A percentile compares a stretch with the other conserved stretches of the same genome.
These are phyloP conservation scores for Forsythia viridissima DNA, from an alignment of 257 asterid species.

Conservation along the genomic window DNA sequence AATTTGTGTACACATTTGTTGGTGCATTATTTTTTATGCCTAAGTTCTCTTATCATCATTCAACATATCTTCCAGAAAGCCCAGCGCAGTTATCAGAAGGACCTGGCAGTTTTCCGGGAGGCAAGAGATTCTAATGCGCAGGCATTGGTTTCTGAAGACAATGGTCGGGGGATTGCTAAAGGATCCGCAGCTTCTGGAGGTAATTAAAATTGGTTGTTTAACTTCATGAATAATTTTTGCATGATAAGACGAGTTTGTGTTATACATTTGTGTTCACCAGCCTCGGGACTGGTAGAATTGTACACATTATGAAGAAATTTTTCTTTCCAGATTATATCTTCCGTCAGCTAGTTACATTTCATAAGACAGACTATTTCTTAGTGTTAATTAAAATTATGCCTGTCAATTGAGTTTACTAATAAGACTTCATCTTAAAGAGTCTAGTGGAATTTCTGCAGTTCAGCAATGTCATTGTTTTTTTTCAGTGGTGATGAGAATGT, in stretches of 20 bases:
- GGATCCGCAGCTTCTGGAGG: constrained; percentile 73
- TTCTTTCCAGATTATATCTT: background rate
- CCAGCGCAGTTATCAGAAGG: constrained; percentile 87
- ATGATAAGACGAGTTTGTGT: constrained; percentile 13
- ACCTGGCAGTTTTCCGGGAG: constrained; percentile 66
- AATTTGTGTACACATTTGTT: background rate
- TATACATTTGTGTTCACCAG: background rate
- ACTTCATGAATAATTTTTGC: background rate
- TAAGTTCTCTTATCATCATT: constrained; percentile 6
- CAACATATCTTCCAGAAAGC: constrained; percentile 68
- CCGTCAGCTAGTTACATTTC: constrained; percentile 1
- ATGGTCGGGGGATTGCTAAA: constrained; percentile 37
- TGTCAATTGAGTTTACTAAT: background rate
- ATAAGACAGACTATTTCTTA: background rate
- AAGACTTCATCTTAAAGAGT: background rate
- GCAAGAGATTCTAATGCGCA: constrained; percentile 69
- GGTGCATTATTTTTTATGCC: background rate
- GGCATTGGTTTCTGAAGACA: constrained; percentile 48
- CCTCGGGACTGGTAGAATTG: background rate
- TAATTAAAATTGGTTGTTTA: constrained; percentile 21
- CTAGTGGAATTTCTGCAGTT: background rate
- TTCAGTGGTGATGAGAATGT: constrained; percentile 9
- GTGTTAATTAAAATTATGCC: background rate
- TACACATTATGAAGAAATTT: background rate
- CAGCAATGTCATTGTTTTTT: background rate